Conservation (phyloP, 2,329 filamentous ascomycete genomes). For the Zymoseptoria passerinii region DNA sequence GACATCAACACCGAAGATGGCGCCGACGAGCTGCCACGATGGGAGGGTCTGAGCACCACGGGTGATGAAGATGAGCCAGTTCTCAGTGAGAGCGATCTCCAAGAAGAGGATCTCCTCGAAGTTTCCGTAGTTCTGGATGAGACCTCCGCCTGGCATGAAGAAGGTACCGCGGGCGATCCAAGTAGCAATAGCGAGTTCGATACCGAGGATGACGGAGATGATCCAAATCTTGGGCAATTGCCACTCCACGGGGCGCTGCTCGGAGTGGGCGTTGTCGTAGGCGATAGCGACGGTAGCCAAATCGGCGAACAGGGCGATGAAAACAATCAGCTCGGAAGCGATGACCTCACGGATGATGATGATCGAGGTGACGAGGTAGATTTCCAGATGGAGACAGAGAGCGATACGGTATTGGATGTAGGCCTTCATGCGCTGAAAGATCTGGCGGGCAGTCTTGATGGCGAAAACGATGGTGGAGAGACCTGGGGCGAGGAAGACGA, state of each 20-base stretch:
- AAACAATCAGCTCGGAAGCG: constrained; percentile 64
- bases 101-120: constrained; percentile 60
- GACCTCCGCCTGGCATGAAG: constrained; percentile 61
- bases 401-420: constrained; percentile 73
- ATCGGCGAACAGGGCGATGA: constrained; percentile 72
- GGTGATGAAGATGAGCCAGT: constrained; percentile 49
- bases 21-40: constrained; percentile 63
- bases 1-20: constrained; percentile 63
- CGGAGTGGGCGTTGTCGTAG: constrained; percentile 71
- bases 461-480: constrained; percentile 63
- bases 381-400: constrained; percentile 63
- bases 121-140: constrained; percentile 66
- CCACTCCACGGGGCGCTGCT: constrained; percentile 68
- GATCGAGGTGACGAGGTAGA: constrained; percentile 70
- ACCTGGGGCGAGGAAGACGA: constrained; percentile 66
- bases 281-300: constrained; percentile 70
- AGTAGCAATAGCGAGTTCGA: constrained; percentile 59
- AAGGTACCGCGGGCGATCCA: constrained; percentile 66
- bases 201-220: constrained; percentile 60
- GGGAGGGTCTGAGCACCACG: constrained; percentile 61
- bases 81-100: constrained; percentile 45
- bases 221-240: constrained; percentile 76
- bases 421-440: constrained; percentile 71
- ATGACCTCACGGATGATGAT: constrained; percentile 73
- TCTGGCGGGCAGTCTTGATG: constrained; percentile 66